phyloP scores from a whole-genome alignment of 1,139 yeast genomes.

The Zygoascus meyerae region DNA sequence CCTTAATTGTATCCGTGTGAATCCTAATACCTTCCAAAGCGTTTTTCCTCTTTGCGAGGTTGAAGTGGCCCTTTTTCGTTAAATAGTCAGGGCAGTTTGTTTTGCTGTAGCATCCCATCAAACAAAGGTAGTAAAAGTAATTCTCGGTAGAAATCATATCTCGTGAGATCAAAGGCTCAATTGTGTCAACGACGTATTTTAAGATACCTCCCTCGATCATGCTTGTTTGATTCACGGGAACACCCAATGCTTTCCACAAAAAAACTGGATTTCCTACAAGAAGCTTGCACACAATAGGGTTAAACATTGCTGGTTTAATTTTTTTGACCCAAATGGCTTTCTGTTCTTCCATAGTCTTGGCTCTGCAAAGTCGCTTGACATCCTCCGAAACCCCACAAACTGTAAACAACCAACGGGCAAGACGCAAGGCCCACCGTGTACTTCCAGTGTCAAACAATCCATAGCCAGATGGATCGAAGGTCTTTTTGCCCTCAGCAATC shows the following conservation, averaged over 20 bases:
- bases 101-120: conserved; percentile 56
- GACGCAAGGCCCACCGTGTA: conserved; percentile 76
- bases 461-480: conserved; percentile 48
- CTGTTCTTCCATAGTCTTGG: conserved; percentile 59
- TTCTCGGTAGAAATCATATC: conserved; percentile 65
- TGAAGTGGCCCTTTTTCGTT: conserved; percentile 51
- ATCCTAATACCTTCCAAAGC: conserved; percentile 60
- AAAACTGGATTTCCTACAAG: conserved; percentile 76
- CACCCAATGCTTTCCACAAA: conserved; percentile 84
- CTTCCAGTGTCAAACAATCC: conserved; percentile 80
- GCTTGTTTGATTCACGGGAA: conserved; percentile 75
- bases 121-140: conserved; percentile 68
- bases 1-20: conserved; percentile 74
- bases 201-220: conserved; percentile 69
- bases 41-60: conserved; percentile 37
- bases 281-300: conserved; percentile 60
- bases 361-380: conserved; percentile 52
- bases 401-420: conserved; percentile 56
- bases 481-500: conserved; percentile 55
- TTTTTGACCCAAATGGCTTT: conserved; percentile 53
- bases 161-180: conserved; percentile 65
- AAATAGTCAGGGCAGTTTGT: conserved; percentile 73
- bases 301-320: conserved; percentile 64
- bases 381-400: conserved; percentile 49
- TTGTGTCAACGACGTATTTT: conserved; percentile 67